Percentiles rank a stretch among this genome's conserved stretches.
phyloP scores from a whole-genome alignment of 2,329 filamentous ascomycete species.

The Sporothrix globosa region DNA sequence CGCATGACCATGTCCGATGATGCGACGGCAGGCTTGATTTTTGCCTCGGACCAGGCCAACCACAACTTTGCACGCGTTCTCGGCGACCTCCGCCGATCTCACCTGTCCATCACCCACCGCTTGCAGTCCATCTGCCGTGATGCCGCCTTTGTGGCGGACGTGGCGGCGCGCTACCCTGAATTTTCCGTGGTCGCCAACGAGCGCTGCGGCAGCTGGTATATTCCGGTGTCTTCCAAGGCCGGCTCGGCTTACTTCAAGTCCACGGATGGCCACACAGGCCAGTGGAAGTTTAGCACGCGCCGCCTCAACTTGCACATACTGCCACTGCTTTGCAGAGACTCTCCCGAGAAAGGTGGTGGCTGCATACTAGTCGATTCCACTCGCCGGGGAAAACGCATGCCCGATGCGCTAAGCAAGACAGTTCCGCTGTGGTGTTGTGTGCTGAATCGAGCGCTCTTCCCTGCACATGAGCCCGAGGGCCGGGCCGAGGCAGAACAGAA shows the following conservation, averaged over 20 bases:
- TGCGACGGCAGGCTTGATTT: slow-evolving; percentile 51
- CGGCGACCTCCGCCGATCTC: slow-evolving; percentile 71
- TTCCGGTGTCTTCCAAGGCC: slow-evolving; percentile 49
- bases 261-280: slow-evolving; percentile 88
- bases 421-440: slow-evolving; percentile 92
- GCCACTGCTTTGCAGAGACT: slow-evolving; percentile 64
- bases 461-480: slow-evolving; percentile 43
- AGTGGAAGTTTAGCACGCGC: slow-evolving; percentile 87
- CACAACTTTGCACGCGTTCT: slow-evolving; percentile 72
- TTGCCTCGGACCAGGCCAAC: slow-evolving; percentile 54
- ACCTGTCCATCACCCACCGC: slow-evolving; percentile 79
- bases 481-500: slow-evolving; percentile 37
- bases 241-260: slow-evolving; percentile 95
- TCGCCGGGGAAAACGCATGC: slow-evolving; percentile 80
- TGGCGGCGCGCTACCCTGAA: slow-evolving; percentile 54
- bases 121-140: slow-evolving; percentile 78
- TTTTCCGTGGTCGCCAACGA: slow-evolving; percentile 84
- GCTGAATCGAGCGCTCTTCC: slow-evolving; percentile 78
- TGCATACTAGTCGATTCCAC: slow-evolving; percentile 93
- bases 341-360: slow-evolving; percentile 55
- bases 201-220: slow-evolving; percentile 95
- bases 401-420: slow-evolving; percentile 91
- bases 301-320: slow-evolving; percentile 84
- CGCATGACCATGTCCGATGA: slow-evolving; percentile 38
- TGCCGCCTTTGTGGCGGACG: slow-evolving; percentile 69